Evolutionary conservation across 805 yeast species (phyloP), one percentile per base, ranked within the genome.

Genomic region (Suhomyces sp.): DNA sequence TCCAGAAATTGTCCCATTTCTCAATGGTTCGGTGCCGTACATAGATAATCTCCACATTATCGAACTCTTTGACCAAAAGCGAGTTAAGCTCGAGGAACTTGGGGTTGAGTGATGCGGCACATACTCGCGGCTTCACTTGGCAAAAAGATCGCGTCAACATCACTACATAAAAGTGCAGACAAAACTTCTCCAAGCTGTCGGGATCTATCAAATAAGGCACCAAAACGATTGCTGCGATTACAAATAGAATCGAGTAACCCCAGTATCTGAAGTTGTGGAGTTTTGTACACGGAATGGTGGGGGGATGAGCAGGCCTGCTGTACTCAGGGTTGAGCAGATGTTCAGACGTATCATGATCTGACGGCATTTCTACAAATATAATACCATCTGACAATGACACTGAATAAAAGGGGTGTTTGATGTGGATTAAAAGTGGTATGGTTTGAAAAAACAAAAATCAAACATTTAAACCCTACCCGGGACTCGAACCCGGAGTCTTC

Each of bases 401-500:
- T 25, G n/a, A 6, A 12, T 31, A 31, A 31, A 13, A 13, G 35
- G 33, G 33, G n/a, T 29, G 35, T 27, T n/a, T 27, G 31, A 7
- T 7, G 27, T n/a, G n/a, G n/a, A n/a, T 25, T 25, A 12, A 24
- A 9, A 24, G 37, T 33, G n/a, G 2, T n/a, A n/a, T 10, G 21
- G 21, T n/a, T 12, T 24, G 20, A 25, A 25, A 25, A 35, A 20
- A 43, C 43, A 31, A 53, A 6, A 17, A 31, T 4, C 3, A 2
- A 17, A 29, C 19, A 12, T 20, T 20, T 7, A 35, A 65, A 64
- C 69, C 69, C 67, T 65, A 65, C 69, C 68, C 69, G 69, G 67
- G 69, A 65, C 68, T 65, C 69, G 69, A 65, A 65, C 69, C 67
- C 69, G 69, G 67, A 65, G 68, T 65, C 69, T 65, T 63, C 69